Evolutionary conservation across 169 alveolate genomes (phyloP).

Genomic region (Cryptosporidium ryanae): DNA sequence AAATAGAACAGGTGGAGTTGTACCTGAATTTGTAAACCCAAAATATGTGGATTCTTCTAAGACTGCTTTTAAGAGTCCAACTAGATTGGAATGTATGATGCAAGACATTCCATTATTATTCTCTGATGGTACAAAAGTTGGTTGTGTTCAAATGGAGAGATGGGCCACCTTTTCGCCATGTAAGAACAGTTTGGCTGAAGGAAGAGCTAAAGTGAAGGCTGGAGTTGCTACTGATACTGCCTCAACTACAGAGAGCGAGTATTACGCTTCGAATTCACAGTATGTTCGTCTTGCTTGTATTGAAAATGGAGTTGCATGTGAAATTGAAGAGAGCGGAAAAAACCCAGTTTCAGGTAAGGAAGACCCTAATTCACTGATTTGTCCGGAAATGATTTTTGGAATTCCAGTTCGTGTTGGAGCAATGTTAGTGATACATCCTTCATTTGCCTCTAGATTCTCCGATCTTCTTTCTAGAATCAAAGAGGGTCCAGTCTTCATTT

Average conservation of each 20-base stretch:
- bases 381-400: conserved; percentile 77
- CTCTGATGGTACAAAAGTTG: conserved; percentile 80
- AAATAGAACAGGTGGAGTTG: conserved; percentile 88
- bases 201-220: conserved; percentile 78
- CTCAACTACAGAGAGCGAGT: conserved; percentile 84
- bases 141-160: conserved; percentile 84
- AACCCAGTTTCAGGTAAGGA: conserved; percentile 62
- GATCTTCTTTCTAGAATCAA: conserved; percentile 83
- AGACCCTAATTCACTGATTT: neutral
- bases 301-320: conserved; percentile 66
- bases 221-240: conserved; percentile 84
- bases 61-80: conserved; percentile 91
- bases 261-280: conserved; percentile 80
- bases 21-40: conserved; percentile 95
- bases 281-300: conserved; percentile 76
- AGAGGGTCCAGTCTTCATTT: conserved; percentile 58
- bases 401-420: conserved; percentile 85
- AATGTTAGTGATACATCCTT: conserved; percentile 85
- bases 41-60: conserved; percentile 91
- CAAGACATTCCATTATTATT: conserved; percentile 87
- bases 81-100: conserved; percentile 95
- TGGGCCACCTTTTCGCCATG: conserved; percentile 88
- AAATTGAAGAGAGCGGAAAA: conserved; percentile 64
- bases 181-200: conserved; percentile 85
- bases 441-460: conserved; percentile 83